These are phyloP conservation scores for Colletotrichum spaethianum DNA, from an alignment of 2,329 filamentous ascomycete species.

Conservation along the genomic window DNA sequence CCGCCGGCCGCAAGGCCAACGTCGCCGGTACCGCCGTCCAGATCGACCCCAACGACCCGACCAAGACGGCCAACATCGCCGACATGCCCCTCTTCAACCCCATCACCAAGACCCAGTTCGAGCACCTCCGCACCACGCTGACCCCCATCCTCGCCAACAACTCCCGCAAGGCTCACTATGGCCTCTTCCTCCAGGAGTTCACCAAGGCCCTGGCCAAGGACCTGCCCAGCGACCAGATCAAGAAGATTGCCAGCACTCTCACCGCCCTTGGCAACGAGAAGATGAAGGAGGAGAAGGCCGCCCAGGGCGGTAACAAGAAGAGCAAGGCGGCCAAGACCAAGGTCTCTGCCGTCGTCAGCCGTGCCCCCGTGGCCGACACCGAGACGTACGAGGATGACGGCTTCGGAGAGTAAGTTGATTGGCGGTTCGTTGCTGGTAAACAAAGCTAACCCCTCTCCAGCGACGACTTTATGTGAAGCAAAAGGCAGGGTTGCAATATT, in stretches of 20 bases:
- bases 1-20: conserved; percentile 76
- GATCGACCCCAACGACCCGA: conserved; percentile 81
- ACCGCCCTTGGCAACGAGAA: conserved; percentile 97
- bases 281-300: conserved; percentile 97
- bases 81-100: conserved; percentile 90
- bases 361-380: conserved; percentile 77
- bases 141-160: conserved; percentile 82
- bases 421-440: not conserved
- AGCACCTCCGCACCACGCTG: conserved; percentile 82
- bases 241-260: conserved; percentile 90
- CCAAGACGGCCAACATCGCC: conserved; percentile 84
- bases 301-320: conserved; percentile 97
- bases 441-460: conserved; percentile 55
- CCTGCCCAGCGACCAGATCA: conserved; percentile 92
- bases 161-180: conserved; percentile 90
- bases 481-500: conserved; percentile 38
- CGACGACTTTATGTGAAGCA: conserved; percentile 80
- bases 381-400: conserved; percentile 83
- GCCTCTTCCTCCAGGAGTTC: conserved; percentile 92
- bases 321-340: conserved; percentile 97
- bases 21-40: conserved; percentile 76
- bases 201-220: conserved; percentile 89
- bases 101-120: conserved; percentile 87
- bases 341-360: conserved; percentile 79
- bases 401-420: conserved; percentile 83